Base-by-base conservation (phyloP, 2,329 filamentous ascomycete species). In the Xylaria polymorpha region DNA sequence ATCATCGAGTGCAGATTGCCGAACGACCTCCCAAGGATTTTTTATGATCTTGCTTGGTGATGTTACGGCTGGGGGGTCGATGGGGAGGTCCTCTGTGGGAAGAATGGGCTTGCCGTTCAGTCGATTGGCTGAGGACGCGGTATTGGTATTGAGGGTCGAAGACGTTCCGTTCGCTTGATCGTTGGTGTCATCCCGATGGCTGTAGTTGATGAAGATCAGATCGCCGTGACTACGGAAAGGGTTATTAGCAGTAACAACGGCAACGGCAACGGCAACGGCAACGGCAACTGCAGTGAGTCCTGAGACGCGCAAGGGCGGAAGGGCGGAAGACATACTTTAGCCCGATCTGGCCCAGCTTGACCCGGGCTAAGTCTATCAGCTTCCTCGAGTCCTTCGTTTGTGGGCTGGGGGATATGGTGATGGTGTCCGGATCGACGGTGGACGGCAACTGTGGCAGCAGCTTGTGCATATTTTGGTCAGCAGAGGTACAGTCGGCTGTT, bases 11-110 rank as follows among this genome's bases (percentile, higher is more conserved):
- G 90, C 85, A 2, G 94, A 97, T 82, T 99, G 96, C 77, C 90
- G 90, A 18, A 98, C 92, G 9, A 92, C 88, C 77, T 99, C 96
- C 96, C 96, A 98, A 0, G 94, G 93, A 72, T 96, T 97, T 80
- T 92, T 93, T 76, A 94, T 91, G 61, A 89, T 84, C 61, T 88
- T 83, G 2, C 86, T 83, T 5, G 88, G 85, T 1, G 87, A 87
- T 4, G 83, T 85, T 51, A 87, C 82, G 62, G 84, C 84, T 14
- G 83, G 84, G 58, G 90, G 87, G 70, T 89, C 86, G 77, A 92
- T 86, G 51, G 89, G 88, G 3, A 88, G 80, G 73, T 91, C 87
- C 77, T 95, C 91, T 68, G 87, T 88, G 22, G 91, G 87, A 18
- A 90, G 83, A 50, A 96, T 88, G 37, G 91, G 87, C 74, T 91